phyloP scores from a whole-genome alignment of 2,329 filamentous ascomycete species.

The Mycogone perniciosa region DNA sequence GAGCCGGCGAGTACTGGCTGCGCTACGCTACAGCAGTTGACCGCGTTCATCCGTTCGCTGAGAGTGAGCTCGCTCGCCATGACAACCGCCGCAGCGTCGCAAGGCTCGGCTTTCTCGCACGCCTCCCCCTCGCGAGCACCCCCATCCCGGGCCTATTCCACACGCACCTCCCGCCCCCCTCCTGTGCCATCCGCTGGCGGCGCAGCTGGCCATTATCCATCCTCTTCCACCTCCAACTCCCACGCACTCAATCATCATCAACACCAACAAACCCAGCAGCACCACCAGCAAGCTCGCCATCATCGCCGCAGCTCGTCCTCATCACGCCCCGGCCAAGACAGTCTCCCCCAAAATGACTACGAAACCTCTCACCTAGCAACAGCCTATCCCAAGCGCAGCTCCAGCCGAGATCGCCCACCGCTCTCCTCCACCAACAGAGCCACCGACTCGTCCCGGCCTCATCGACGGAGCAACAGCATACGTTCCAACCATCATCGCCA shows the following conservation, averaged over 20 bases:
- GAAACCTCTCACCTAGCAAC: slow-evolving; percentile 64
- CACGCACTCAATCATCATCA: slow-evolving; percentile 8
- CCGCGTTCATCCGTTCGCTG: neutral
- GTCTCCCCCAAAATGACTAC: slow-evolving; percentile 59
- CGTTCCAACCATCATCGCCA: slow-evolving; percentile 37
- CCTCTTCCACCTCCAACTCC: slow-evolving; percentile 16
- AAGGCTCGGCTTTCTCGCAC: slow-evolving; percentile 18
- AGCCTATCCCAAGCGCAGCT: slow-evolving; percentile 53
- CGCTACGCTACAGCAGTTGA: slow-evolving; percentile 1
- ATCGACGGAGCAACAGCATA: slow-evolving; percentile 46
- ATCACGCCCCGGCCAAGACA: slow-evolving; percentile 37
- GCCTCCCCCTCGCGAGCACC: slow-evolving; percentile 21
- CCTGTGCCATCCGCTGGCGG: slow-evolving; percentile 16
- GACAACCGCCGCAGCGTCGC: slow-evolving; percentile 25
- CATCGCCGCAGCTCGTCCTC: slow-evolving; percentile 36
- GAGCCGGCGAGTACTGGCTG: neutral
- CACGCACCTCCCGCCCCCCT: slow-evolving; percentile 27
- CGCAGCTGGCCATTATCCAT: slow-evolving; percentile 13
- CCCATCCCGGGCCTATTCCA: slow-evolving; percentile 31
- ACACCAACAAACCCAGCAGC: slow-evolving; percentile 18
- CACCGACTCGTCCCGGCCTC: slow-evolving; percentile 29
- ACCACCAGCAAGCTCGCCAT: slow-evolving; percentile 27
- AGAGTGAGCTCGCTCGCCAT: slow-evolving; percentile 14
- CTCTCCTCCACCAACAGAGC: slow-evolving; percentile 38
- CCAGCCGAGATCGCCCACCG: slow-evolving; percentile 54